Evolutionary conservation across 2,329 filamentous ascomycete species (phyloP), one percentile per base, ranked within the genome.

Genomic region (Fusarium concolor): DNA sequence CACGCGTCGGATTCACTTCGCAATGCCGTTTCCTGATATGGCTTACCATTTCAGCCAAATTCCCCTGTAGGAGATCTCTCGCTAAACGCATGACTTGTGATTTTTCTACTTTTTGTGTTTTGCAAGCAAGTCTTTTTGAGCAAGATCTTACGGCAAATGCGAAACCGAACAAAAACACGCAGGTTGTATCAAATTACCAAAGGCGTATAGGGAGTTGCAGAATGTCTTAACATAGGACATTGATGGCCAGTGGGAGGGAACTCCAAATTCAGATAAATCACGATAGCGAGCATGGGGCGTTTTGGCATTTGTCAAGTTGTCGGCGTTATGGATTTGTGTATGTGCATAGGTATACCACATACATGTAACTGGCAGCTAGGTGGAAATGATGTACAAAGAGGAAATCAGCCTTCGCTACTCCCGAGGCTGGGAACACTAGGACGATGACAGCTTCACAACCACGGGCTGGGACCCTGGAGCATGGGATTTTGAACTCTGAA

Each of bases 201-300:
- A 43, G 70, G 64, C 70, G 60, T 26, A 69, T 39, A 43, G 53
- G 62, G 60, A 51, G 42, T 53, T 31, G 45, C 49, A 47, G 47
- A 50, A 57, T 54, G 51, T 46, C 35, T 61, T 59, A 55, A 55
- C 58, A 59, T 46, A 53, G 53, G 44, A 56, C 54, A 33, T 31
- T 28, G 50, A 42, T 42, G 56, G 50, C 26, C 50, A 41, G 39
- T 18, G 46, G 45, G 31, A 28, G 46, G 51, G 49, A 39, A 56
- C 56, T 54, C 50, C 55, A 43, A 70, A 60, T 67, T 60, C 43
- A 57, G 45, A 61, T 50, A 60, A 60, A 70, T 26, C 42, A 64
- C 28, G 49, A 62, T 70, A 70, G 70, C 71, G 60, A 67, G 68
- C 64, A 70, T 56, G 43, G 37, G 67, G 60, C 62, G 56, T 65